Conservation (phyloP, 2,329 filamentous ascomycete genomes). For the Elsinoe australis region DNA sequence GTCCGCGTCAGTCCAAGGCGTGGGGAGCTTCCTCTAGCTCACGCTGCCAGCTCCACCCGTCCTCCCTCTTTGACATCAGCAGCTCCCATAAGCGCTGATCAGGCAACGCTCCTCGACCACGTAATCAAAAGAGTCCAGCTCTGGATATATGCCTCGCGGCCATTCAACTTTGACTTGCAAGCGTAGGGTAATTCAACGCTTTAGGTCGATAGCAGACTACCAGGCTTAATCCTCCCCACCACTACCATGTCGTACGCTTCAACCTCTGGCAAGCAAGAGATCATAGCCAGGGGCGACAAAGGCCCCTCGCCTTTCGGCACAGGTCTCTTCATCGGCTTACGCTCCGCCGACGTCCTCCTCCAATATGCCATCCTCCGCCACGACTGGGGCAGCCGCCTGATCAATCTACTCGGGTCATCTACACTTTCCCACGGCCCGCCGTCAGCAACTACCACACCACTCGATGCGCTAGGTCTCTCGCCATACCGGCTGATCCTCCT, state of each 20-base stretch:
- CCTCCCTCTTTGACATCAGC: background rate
- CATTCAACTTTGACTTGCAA: too few species aligned
- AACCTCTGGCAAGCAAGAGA: conserved; percentile 22
- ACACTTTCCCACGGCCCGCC: conserved; percentile 38
- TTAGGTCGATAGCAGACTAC: too few species aligned
- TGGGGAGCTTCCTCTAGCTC: conserved; percentile 11
- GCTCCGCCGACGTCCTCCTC: conserved; percentile 41
- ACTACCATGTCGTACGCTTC: conserved; percentile 19
- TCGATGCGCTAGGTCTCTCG: conserved; percentile 43
- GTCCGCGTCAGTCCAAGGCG: too few species aligned
- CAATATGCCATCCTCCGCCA: conserved; percentile 45
- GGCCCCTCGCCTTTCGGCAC: conserved; percentile 34
- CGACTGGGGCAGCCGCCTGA: conserved; percentile 35
- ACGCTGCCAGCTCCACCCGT: too few species aligned
- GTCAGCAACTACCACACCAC: conserved; percentile 33
- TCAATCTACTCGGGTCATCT: conserved; percentile 41
- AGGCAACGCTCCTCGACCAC: too few species aligned
- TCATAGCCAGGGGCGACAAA: conserved; percentile 38
- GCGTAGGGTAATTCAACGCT: too few species aligned
- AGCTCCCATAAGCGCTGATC: too few species aligned
- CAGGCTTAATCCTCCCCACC: too few species aligned
- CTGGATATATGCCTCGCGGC: too few species aligned
- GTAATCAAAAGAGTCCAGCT: too few species aligned
- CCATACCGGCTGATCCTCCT: conserved; percentile 46
- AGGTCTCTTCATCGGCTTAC: conserved; percentile 38